Evolutionary conservation across 495 filamentous ascomycete species (phyloP).

Genomic region (Hypomontagnella submonticulosa): DNA sequence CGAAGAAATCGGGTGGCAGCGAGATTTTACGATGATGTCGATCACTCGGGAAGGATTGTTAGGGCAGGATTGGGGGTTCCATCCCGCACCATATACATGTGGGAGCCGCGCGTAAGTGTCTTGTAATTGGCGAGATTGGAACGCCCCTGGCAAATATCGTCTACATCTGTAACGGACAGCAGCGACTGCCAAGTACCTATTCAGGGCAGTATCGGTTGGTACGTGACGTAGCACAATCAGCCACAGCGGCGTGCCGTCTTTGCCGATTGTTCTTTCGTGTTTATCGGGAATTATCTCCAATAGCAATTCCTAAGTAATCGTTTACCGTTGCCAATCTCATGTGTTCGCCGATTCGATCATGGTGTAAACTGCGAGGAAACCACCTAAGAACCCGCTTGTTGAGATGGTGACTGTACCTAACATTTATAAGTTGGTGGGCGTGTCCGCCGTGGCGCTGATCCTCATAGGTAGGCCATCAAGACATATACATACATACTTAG

Average conservation of each 20-base stretch:
- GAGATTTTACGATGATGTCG: conserved; percentile 10
- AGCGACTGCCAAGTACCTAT: conserved; percentile 30
- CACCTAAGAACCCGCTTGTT: not conserved
- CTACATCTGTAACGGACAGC: not conserved
- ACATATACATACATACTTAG: not conserved
- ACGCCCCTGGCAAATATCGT: conserved; percentile 4
- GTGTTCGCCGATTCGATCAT: conserved; percentile 12
- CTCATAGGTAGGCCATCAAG: conserved; percentile 27
- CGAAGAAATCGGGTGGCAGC: not conserved
- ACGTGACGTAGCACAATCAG: conserved; percentile 34
- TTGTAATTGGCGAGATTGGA: conserved; percentile 23
- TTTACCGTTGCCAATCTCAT: not conserved
- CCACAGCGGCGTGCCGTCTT: conserved; percentile 31
- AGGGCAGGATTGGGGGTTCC: conserved; percentile 10
- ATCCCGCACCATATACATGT: conserved; percentile 15
- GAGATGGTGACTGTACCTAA: conserved; percentile 18
- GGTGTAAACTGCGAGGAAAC: conserved; percentile 15
- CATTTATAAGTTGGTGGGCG: conserved; percentile 24
- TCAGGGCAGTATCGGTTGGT: conserved; percentile 15
- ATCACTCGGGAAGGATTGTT: conserved; percentile 1
- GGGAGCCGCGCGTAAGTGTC: conserved; percentile 24
- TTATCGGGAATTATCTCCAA: not conserved
- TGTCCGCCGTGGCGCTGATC: conserved; percentile 10
- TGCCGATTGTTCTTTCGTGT: conserved; percentile 17
- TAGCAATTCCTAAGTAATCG: not conserved